phyloP scores from a whole-genome alignment of 805 yeast genomes.

The Lipomyces spencermartinsiae region DNA sequence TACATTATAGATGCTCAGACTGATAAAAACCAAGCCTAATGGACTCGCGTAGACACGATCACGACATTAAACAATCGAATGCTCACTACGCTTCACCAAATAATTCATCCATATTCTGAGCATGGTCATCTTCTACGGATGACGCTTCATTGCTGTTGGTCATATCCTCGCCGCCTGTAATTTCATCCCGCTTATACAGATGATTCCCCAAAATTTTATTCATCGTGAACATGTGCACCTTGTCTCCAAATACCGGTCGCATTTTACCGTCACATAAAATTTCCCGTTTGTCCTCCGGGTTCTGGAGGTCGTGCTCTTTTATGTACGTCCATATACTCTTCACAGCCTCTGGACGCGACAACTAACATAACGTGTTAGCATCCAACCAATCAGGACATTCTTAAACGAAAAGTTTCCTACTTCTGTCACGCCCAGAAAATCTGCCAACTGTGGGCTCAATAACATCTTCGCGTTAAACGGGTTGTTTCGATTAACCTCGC shows the following conservation, averaged over 20 bases:
- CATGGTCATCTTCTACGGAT: constrained; percentile 1
- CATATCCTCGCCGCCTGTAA: constrained; percentile 12
- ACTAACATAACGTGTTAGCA: constrained; percentile 13
- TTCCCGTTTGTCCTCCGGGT: constrained; percentile 68
- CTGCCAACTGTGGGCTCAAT: constrained; percentile 59
- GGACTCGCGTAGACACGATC: no score
- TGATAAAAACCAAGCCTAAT: no score
- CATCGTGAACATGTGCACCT: constrained; percentile 42
- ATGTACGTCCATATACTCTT: constrained; percentile 75
- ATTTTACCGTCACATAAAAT: constrained; percentile 68
- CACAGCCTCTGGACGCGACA: constrained; percentile 74
- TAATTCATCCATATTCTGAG: constrained; percentile 8
- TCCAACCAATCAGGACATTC: constrained; percentile 20
- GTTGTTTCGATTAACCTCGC: constrained; percentile 44
- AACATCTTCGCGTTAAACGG: constrained; percentile 51
- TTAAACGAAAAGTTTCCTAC: constrained; percentile 13
- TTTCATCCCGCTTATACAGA: constrained; percentile 39
- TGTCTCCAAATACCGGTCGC: constrained; percentile 63
- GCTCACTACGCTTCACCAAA: not conserved
- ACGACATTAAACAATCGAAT: not conserved
- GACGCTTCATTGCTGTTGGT: constrained; percentile 20
- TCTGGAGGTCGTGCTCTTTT: constrained; percentile 65
- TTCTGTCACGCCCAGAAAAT: constrained; percentile 54
- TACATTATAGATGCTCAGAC: not conserved
- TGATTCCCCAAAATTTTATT: constrained; percentile 42